phyloP scores from a whole-genome alignment of 306 rosid species.

The Mimosa bimucronata region DNA sequence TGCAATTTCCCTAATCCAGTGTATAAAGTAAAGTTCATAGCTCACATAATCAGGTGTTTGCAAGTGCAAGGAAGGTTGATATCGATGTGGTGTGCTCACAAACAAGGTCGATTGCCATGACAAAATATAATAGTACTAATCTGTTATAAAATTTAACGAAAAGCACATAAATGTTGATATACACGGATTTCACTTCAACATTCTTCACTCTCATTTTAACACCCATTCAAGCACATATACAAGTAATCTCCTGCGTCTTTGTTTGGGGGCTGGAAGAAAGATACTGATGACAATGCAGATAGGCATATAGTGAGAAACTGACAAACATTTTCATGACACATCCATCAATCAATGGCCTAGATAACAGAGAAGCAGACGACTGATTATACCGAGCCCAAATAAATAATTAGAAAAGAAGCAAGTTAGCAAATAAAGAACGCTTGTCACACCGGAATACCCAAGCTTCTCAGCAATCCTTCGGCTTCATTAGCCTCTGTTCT shows the following conservation, averaged over 20 bases:
- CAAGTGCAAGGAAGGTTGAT: conserved; percentile 23
- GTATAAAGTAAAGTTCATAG: background rate
- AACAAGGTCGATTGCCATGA: conserved; percentile 11
- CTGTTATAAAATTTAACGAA: background rate
- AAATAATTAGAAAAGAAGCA: conserved; percentile 18
- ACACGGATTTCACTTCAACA: background rate
- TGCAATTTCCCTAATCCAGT: conserved; percentile 13
- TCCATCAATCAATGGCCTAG: background rate
- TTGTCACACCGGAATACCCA: conserved; percentile 81
- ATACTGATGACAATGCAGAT: conserved; percentile 2
- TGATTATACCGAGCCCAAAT: conserved; percentile 20
- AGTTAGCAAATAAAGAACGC: conserved; percentile 27
- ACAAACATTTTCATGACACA: background rate
- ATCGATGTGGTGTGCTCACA: background rate
- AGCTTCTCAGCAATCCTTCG: conserved; percentile 68
- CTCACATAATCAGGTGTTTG: background rate
- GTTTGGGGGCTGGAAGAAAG: background rate
- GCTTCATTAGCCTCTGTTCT: conserved; percentile 80
- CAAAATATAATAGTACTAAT: background rate
- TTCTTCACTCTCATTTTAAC: background rate
- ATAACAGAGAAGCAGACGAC: conserved; percentile 9
- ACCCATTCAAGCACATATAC: conserved; percentile 1
- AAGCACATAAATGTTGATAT: background rate
- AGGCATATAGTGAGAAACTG: background rate
- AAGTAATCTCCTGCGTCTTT: background rate